Base-by-base conservation (phyloP, 1,284 basidiomycete species). In the Athelia sp. region DNA sequence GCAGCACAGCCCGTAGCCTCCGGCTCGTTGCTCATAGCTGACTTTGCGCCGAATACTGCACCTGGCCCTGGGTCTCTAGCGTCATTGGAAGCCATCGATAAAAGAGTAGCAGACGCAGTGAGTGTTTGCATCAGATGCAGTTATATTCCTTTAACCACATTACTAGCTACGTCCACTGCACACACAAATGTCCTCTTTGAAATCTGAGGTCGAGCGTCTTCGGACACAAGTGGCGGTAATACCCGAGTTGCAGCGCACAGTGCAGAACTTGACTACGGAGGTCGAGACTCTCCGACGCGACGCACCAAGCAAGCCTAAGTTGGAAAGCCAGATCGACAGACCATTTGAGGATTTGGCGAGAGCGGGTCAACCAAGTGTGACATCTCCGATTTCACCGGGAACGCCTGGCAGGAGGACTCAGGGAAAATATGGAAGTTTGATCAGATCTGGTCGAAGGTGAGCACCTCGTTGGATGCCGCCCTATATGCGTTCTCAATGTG, bases 81-180 rank as follows among this genome's bases (percentile, higher is more conserved):
- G 45, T 59, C 61, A 4, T 54, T 56, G 13, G 49, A 58, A 26
- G 56, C 57, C 18, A 50, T 70, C 29, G 66, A 68, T 43, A 58
- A 64, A 54, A 61, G 54, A 46, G 65, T 78, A 44, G 66, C 69
- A 14, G 66, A 72, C 50, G 72, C 73, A 34, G 75, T 78, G 57
- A 64, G 74, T 62, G 15, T 31, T 29, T 21, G n/a, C 21, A 32
- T 18, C 10, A 13, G 17, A 18, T 18, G 4, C 34, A 45, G 32
- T 46, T 49, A 44, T 46, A 42, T 56, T 45, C 23, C 36, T 24
- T 23, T 29, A 6, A 4, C 13, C 4, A 29, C 13, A 17, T 46
- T 46, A 44, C 15, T 53, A 84, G 82, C 58, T 84, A 43, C 70
- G 68, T 43, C 82, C 85, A 10, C 60, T 87, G 17, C 70, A 76